Evolutionary conservation across 306 rosid genomes (phyloP), one percentile per base, ranked within the genome.

Genomic region (Arachis stenosperma): DNA sequence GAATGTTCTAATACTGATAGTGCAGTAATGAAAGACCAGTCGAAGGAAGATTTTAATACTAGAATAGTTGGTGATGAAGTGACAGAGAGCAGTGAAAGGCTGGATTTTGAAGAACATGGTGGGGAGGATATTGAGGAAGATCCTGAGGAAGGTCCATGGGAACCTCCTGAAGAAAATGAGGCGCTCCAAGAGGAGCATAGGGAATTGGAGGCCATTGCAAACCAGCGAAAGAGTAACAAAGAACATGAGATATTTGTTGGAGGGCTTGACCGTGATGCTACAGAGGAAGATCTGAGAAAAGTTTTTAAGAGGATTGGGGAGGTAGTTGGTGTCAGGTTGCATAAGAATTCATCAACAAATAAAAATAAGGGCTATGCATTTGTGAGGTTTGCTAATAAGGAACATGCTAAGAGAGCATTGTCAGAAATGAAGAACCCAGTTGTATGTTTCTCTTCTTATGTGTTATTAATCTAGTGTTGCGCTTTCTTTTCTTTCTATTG

Each of bases 351-450:
- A 43, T 83, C 84, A 42, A 86, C 90, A 9, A 85, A 82, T 76
- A 89, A 83, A 81, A 89, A 85, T 63, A 89, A 86, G 80, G 98
- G 96, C 70, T 89, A 86, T 85, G 98, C 92, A 52, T 88, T 86
- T 46, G 91, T 92, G 75, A 88, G 78, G 79, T 89, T 86, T 81
- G 80, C 90, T 74, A 79, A 61, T 73, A 86, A 86, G 93, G 97
- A 89, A 71, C 86, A 87, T 41, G 88, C 91, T 6, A 78, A 79
- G 74, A 79, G 84, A 68, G 96, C 93, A 69, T 74, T 92, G 80
- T 80, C 88, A 69, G 93, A 92, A 79, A 89, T 89, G 88, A 92
- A 89, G 82, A 92, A 88, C 74, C 97, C 91, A 61, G 84, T 88
- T 75, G 96, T 92, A 92, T 9, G 89, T 70, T 64, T 65, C 73